These are phyloP conservation scores for Lepidium didymum DNA, from an alignment of 345 rosid species.

Conservation along the genomic window DNA sequence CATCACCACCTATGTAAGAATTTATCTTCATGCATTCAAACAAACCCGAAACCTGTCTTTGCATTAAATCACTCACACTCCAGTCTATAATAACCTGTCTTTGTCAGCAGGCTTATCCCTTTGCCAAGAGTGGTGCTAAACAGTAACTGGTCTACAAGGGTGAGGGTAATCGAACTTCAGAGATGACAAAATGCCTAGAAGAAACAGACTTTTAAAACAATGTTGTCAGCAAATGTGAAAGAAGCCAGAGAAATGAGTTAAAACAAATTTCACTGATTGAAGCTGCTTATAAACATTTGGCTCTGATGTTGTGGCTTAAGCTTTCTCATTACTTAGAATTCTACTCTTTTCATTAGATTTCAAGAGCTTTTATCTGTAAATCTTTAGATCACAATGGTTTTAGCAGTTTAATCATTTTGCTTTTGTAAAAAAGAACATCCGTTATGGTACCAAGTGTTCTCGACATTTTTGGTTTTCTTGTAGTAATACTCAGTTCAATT, in stretches of 20 bases:
- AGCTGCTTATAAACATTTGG: not conserved
- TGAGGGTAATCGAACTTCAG: not conserved
- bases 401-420: not conserved
- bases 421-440: conserved; percentile 2
- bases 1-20: conserved; percentile 30
- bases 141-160: conserved; percentile 17
- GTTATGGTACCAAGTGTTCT: not conserved
- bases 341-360: not conserved
- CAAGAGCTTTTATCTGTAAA: not conserved
- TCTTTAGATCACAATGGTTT: not conserved
- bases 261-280: not conserved
- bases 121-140: conserved; percentile 18
- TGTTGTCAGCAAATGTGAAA: conserved; percentile 1
- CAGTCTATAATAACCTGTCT: not conserved
- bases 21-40: not conserved
- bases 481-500: not conserved
- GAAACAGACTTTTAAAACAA: not conserved
- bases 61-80: not conserved
- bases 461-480: conserved; percentile 9
- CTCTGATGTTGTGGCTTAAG: not conserved
- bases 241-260: conserved; percentile 3
- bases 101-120: conserved; percentile 4
- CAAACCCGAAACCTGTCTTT: not conserved
- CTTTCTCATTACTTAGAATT: not conserved
- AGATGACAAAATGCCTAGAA: not conserved